A percentile compares a stretch with the other conserved stretches of the same genome.
phyloP scores from a whole-genome alignment of 2,329 filamentous ascomycete genomes.

The Pezicula radicicola region DNA sequence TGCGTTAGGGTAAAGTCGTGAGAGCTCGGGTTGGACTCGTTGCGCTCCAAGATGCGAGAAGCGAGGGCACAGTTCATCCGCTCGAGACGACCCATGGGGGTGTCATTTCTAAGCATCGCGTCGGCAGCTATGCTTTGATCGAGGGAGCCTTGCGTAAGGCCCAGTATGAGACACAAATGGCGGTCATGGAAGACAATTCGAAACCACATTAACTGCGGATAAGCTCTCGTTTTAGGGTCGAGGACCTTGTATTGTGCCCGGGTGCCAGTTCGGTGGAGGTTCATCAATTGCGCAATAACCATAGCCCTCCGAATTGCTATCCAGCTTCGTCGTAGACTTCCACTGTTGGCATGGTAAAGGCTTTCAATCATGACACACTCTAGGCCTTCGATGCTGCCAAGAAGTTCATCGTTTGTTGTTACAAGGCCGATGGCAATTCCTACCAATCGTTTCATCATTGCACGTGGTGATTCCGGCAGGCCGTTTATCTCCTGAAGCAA shows the following conservation, averaged over 20 bases:
- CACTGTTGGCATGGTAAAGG: conserved; percentile 38
- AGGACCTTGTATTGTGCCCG: conserved; percentile 12
- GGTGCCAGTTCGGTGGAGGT: conserved; percentile 18
- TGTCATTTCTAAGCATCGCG: conserved; percentile 25
- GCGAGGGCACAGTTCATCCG: conserved; percentile 38
- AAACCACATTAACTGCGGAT: conserved; percentile 41
- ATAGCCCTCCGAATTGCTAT: conserved; percentile 41
- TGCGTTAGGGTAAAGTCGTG: conserved; percentile 24
- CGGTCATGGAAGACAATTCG: conserved; percentile 42
- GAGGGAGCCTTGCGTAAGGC: conserved; percentile 39
- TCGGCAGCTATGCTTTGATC: conserved; percentile 36
- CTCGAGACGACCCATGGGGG: conserved; percentile 40
- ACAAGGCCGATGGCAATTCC: conserved; percentile 26
- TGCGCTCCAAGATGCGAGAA: conserved; percentile 35
- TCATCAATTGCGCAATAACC: conserved; percentile 36
- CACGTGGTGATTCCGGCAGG: conserved; percentile 9
- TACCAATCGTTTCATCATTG: conserved; percentile 20
- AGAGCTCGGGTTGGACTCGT: conserved; percentile 20
- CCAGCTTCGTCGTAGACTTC: conserved; percentile 45
- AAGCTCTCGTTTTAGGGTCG: conserved; percentile 31
- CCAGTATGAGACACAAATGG: conserved; percentile 44
- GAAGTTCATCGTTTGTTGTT: conserved; percentile 41
- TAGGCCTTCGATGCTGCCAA: conserved; percentile 43
- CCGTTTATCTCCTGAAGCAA: conserved; percentile 1
- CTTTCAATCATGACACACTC: conserved; percentile 45